Percentiles rank a stretch among this genome's conserved stretches.
Conservation (phyloP, 148 eudicot species). For the Polygonum maritimum region DNA sequence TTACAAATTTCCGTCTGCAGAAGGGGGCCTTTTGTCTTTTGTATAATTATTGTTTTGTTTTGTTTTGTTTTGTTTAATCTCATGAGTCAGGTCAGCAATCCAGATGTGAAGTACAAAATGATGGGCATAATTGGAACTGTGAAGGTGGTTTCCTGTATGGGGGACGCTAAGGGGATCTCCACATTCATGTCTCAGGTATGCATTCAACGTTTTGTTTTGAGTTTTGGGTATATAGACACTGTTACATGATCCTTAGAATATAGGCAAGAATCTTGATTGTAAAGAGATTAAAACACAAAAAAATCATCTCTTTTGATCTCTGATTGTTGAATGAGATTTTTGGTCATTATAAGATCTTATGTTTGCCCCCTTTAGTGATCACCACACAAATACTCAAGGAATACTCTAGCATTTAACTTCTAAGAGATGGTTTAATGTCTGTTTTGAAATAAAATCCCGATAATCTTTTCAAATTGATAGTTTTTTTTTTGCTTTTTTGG, state of each 20-base stretch:
- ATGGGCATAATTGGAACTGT: constrained; percentile 60
- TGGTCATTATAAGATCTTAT: neutral
- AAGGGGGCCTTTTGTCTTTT: neutral
- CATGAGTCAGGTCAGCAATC: constrained; percentile 31
- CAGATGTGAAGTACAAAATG: constrained; percentile 47
- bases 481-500: too few relatives aligned
- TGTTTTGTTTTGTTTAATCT: neutral
- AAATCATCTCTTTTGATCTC: neutral
- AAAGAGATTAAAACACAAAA: neutral
- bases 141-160: constrained; percentile 39
- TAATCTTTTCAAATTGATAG: neutral
- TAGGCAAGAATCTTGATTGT: neutral
- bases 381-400: constrained; percentile 1
- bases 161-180: constrained; percentile 21
- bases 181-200: constrained; percentile 34
- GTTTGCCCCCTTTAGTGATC: neutral
- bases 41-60: neutral
- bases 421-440: neutral
- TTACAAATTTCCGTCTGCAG: neutral
- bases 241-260: neutral
- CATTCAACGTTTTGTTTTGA: neutral
- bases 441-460: neutral
- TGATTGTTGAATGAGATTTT: neutral
- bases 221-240: neutral
- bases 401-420: neutral